These are phyloP conservation scores for Penicillium polonicum DNA, from an alignment of 2,329 filamentous ascomycete genomes.

Conservation along the genomic window DNA sequence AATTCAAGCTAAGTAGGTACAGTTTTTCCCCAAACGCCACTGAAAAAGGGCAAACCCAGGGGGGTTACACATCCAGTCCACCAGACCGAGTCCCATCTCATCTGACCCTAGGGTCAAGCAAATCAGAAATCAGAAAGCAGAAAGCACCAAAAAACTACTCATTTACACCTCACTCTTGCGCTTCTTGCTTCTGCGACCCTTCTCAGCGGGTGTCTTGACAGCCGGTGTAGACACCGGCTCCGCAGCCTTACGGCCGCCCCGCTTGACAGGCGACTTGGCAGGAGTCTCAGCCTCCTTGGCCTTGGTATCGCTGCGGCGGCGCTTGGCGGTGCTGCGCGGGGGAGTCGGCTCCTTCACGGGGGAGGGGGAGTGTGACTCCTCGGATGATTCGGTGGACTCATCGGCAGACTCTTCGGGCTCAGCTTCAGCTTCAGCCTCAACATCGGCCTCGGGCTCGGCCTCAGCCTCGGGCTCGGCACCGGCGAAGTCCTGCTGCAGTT, in stretches of 20 bases:
- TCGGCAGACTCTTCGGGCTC: conserved; percentile 20
- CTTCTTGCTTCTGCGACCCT: conserved; percentile 47
- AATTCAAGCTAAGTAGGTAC: conserved; percentile 1
- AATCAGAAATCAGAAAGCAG: conserved; percentile 19
- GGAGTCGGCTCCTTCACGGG: conserved; percentile 46
- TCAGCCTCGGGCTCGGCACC: conserved; percentile 34
- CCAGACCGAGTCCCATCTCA: neutral
- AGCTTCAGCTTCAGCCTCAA: conserved; percentile 15
- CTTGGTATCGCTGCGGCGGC: conserved; percentile 41
- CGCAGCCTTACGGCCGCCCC: conserved; percentile 14
- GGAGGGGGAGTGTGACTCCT: conserved; percentile 36
- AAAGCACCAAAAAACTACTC: conserved; percentile 12
- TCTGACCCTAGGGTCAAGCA: conserved; percentile 2
- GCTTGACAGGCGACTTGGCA: conserved; percentile 30
- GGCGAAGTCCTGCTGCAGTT: conserved; percentile 45
- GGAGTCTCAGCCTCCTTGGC: conserved; percentile 36
- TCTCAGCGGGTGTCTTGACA: conserved; percentile 33
- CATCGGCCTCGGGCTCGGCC: conserved; percentile 21
- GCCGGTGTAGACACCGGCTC: conserved; percentile 17
- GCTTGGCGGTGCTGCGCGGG: conserved; percentile 43
- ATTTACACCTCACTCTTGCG: conserved; percentile 45
- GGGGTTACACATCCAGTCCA: conserved; percentile 10
- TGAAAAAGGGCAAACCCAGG: neutral
- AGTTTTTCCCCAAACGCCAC: conserved; percentile 7
- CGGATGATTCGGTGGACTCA: conserved; percentile 30